Evolutionary conservation across 2,329 filamentous ascomycete species (phyloP).

Genomic region (Diaporthe sp.): DNA sequence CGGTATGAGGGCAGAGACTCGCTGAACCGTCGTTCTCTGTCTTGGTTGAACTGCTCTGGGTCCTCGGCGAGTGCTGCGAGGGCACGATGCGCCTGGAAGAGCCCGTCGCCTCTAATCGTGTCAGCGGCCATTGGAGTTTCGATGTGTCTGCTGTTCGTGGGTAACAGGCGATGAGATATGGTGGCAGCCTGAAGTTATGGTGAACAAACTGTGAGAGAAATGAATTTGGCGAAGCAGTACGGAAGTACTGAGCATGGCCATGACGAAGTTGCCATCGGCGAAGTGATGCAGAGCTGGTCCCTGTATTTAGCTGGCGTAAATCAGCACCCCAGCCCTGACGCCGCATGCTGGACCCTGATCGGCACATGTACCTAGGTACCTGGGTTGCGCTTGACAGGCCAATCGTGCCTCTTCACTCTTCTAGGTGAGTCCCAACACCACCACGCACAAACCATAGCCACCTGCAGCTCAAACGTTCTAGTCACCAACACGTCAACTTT

Average conservation of each 20-base stretch:
- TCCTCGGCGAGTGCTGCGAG: slow-evolving; percentile 31
- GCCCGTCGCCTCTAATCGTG: background rate
- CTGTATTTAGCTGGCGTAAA: background rate
- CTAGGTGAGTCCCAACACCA: too few species aligned
- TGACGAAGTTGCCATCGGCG: background rate
- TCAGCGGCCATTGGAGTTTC: background rate
- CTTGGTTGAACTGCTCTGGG: background rate
- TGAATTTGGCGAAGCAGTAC: background rate
- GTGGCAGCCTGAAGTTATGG: background rate
- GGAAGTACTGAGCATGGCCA: background rate
- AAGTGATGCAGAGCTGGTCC: background rate
- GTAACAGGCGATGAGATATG: background rate
- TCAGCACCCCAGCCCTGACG: background rate
- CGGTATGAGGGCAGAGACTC: background rate
- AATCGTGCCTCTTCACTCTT: too few species aligned
- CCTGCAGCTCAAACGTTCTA: too few species aligned
- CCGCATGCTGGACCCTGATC: too few species aligned
- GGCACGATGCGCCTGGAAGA: slow-evolving; percentile 15
- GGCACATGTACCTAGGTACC: too few species aligned
- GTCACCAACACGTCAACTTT: too few species aligned
- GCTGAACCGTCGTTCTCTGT: background rate
- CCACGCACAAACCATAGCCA: too few species aligned
- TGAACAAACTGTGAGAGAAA: background rate
- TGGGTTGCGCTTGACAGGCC: too few species aligned
- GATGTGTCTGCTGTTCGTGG: background rate